Evolutionary conservation across 2,329 filamentous ascomycete species (phyloP).

Genomic region (Penicillium griseofulvum): DNA sequence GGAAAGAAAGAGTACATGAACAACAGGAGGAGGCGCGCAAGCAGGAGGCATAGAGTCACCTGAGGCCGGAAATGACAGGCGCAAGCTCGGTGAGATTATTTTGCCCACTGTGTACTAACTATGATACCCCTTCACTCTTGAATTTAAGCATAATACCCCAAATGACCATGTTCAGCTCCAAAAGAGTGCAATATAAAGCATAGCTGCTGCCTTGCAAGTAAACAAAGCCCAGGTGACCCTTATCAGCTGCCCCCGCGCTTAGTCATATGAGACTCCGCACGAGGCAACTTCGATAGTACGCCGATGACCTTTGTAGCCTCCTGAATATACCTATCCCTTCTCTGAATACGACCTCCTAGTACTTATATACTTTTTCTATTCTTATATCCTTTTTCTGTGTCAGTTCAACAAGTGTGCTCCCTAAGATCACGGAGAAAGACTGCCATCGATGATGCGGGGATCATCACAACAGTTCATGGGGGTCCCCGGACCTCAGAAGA

Average conservation of each 20-base stretch:
- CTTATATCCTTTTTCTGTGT: not conserved
- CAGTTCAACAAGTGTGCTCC: not conserved
- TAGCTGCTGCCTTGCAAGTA: not conserved
- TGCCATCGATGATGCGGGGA: conserved; percentile 17
- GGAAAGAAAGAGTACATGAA: conserved; percentile 57
- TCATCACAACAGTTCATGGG: conserved; percentile 20
- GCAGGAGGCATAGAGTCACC: not conserved
- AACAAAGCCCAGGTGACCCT: not conserved
- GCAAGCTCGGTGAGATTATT: not conserved
- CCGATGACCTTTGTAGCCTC: not conserved
- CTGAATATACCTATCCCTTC: not conserved
- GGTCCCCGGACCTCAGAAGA: conserved; percentile 36
- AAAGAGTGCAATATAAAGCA: not conserved
- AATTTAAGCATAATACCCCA: not conserved
- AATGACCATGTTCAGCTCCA: not conserved
- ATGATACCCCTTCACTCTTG: conserved; percentile 20
- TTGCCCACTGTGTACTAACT: not conserved
- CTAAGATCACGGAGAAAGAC: not conserved
- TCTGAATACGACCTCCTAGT: not conserved
- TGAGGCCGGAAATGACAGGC: not conserved
- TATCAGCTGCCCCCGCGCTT: conserved; percentile 6
- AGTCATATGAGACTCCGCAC: conserved; percentile 6
- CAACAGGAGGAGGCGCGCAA: conserved; percentile 31
- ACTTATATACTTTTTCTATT: not conserved
- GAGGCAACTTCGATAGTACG: not conserved